Evolutionary conservation across 2,329 filamentous ascomycete genomes (phyloP).

Genomic region (Scedosporium boydii): DNA sequence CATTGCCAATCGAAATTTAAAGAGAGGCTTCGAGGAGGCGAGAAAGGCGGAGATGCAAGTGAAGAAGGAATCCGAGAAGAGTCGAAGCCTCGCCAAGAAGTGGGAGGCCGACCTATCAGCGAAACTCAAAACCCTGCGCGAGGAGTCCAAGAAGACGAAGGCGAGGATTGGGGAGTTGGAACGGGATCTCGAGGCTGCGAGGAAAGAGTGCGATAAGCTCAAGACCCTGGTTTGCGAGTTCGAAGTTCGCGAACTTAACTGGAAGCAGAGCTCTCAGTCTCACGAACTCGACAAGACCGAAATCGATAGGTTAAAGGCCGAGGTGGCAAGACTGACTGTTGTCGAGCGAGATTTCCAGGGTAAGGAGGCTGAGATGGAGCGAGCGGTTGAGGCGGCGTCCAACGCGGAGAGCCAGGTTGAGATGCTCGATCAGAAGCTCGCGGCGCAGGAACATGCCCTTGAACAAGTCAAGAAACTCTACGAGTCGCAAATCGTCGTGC

Average conservation of each 20-base stretch:
- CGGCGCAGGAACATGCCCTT: slow-evolving; percentile 37
- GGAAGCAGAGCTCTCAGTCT: slow-evolving; percentile 54
- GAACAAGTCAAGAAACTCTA: slow-evolving; percentile 32
- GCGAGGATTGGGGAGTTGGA: slow-evolving; percentile 46
- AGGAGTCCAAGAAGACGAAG: slow-evolving; percentile 59
- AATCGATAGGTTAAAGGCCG: slow-evolving; percentile 46
- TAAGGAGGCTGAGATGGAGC: slow-evolving; percentile 50
- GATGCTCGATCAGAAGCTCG: slow-evolving; percentile 48
- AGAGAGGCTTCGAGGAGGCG: slow-evolving; percentile 62
- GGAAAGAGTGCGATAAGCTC: slow-evolving; percentile 54
- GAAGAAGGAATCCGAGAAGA: slow-evolving; percentile 62
- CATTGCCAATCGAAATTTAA: slow-evolving; percentile 64
- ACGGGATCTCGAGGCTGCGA: slow-evolving; percentile 47
- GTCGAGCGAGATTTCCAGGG: slow-evolving; percentile 55
- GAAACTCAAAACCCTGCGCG: slow-evolving; percentile 56
- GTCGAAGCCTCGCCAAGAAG: slow-evolving; percentile 64
- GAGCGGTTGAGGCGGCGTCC: slow-evolving; percentile 46
- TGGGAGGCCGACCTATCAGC: slow-evolving; percentile 63
- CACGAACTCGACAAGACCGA: slow-evolving; percentile 53
- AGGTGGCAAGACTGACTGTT: slow-evolving; percentile 51
- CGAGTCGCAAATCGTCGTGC: slow-evolving; percentile 34
- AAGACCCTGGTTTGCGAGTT: slow-evolving; percentile 56
- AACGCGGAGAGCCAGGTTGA: slow-evolving; percentile 50
- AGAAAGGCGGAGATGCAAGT: slow-evolving; percentile 61
- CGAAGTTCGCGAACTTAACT: slow-evolving; percentile 58